A percentile compares a stretch with the other conserved stretches of the same genome.
These are phyloP conservation scores for Hsuehochloa calcarea DNA, from an alignment of 176 grass and related monocot genomes.

Conservation along the genomic window DNA sequence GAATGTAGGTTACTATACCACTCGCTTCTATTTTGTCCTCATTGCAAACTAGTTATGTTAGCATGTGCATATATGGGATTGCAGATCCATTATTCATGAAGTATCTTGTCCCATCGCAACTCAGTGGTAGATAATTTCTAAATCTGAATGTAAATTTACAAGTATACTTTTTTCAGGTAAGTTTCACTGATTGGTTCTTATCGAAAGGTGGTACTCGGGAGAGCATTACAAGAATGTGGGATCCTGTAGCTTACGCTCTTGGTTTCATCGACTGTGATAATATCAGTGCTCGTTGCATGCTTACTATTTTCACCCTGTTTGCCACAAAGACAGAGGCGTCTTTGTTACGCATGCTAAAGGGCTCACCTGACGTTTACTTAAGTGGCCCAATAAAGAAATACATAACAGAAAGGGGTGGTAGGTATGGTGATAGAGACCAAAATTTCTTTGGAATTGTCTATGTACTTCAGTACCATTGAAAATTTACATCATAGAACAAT, in stretches of 20 bases:
- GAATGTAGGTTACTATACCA: neutral
- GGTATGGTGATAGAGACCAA: slow-evolving; percentile 54
- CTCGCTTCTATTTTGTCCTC: slow-evolving; percentile 2
- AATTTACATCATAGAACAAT: slow-evolving; percentile 14
- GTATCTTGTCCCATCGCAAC: slow-evolving; percentile 34
- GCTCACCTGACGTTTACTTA: slow-evolving; percentile 96
- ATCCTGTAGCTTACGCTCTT: slow-evolving; percentile 97
- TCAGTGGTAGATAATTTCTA: neutral
- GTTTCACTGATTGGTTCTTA: slow-evolving; percentile 94
- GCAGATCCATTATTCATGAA: slow-evolving; percentile 17
- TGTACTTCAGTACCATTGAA: slow-evolving; percentile 10
- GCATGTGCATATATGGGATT: neutral
- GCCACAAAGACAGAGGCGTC: slow-evolving; percentile 98
- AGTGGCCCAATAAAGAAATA: slow-evolving; percentile 95
- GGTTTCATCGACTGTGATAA: slow-evolving; percentile 99
- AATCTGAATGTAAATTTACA: slow-evolving; percentile 25
- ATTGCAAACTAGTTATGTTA: neutral
- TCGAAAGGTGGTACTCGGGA: slow-evolving; percentile 89
- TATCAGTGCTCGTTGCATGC: slow-evolving; percentile 98
- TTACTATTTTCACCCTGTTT: slow-evolving; percentile 97
- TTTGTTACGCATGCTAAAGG: slow-evolving; percentile 96
- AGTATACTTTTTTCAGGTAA: slow-evolving; percentile 58
- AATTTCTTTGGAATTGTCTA: slow-evolving; percentile 17
- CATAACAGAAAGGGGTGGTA: slow-evolving; percentile 91
- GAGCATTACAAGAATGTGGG: slow-evolving; percentile 94